phyloP scores from a whole-genome alignment of 306 rosid species.

The Casuarina equisetifolia region DNA sequence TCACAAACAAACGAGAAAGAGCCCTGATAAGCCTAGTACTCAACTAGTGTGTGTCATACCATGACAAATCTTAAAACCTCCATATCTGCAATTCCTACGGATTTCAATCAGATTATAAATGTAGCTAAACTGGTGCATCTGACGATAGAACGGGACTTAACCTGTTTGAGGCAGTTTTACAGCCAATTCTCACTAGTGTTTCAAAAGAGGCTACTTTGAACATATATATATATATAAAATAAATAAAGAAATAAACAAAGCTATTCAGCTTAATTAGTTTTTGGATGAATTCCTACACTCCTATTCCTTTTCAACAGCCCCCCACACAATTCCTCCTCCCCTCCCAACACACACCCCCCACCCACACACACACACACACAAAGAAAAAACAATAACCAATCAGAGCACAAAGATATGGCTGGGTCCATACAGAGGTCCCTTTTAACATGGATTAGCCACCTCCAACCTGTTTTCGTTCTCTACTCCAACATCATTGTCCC shows the following conservation, averaged over 20 bases:
- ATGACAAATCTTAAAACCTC: not conserved
- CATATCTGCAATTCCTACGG: not conserved
- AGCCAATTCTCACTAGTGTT: not conserved
- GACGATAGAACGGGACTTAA: not conserved
- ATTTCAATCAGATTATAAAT: not conserved
- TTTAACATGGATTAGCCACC: not conserved
- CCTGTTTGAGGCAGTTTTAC: not conserved
- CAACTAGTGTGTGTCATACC: not conserved
- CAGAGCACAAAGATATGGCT: not conserved
- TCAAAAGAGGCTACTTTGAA: not conserved
- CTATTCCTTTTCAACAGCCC: not conserved
- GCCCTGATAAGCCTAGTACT: not conserved
- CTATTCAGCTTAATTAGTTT: not conserved
- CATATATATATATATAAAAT: not conserved
- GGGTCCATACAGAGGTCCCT: not conserved
- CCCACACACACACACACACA: too few relatives aligned
- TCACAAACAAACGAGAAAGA: not conserved
- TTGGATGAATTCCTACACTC: not conserved
- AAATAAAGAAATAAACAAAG: not conserved
- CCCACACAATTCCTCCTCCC: not conserved
- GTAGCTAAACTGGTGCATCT: not conserved
- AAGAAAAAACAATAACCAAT: too few relatives aligned
- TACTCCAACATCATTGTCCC: not conserved
- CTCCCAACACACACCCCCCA: too few relatives aligned
- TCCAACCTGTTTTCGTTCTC: not conserved